phyloP scores from a whole-genome alignment of 805 yeast species.

The Lipomyces japonicus region DNA sequence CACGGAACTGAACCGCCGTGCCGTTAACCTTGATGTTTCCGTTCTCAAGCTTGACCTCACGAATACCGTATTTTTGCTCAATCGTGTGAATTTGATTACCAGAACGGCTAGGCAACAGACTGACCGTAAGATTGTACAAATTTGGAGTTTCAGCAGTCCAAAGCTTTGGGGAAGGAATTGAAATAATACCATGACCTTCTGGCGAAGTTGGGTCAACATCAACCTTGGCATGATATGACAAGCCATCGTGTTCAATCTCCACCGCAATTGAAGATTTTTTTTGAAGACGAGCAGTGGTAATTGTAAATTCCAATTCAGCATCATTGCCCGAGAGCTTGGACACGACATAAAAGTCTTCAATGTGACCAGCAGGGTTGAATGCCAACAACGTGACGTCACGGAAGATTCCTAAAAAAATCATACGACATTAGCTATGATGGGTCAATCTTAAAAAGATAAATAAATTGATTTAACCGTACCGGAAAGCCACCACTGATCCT shows the following conservation, averaged over 20 bases:
- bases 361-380: constrained; percentile 32
- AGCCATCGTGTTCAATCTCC: constrained; percentile 1
- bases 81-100: constrained; percentile 23
- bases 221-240: background rate
- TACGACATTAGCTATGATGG: background rate
- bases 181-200: constrained; percentile 1
- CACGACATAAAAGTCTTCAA: constrained; percentile 35
- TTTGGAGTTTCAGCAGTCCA: constrained; percentile 41
- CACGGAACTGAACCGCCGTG: constrained; percentile 35
- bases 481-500: constrained; percentile 44
- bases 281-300: constrained; percentile 5
- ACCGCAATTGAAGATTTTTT: constrained; percentile 1
- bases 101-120: constrained; percentile 4
- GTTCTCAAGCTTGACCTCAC: constrained; percentile 33
- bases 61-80: constrained; percentile 36
- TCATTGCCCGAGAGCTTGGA: constrained; percentile 28
- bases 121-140: constrained; percentile 32
- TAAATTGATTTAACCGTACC: constrained; percentile 26
- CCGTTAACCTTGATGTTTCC: constrained; percentile 38
- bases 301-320: constrained; percentile 4
- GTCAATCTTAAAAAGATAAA: background rate
- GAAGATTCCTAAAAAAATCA: constrained; percentile 31
- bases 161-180: constrained; percentile 30
- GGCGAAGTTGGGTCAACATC: background rate
- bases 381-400: constrained; percentile 39